Conservation (phyloP, 2,329 filamentous ascomycete genomes). For the Venturiaceae sp. region DNA sequence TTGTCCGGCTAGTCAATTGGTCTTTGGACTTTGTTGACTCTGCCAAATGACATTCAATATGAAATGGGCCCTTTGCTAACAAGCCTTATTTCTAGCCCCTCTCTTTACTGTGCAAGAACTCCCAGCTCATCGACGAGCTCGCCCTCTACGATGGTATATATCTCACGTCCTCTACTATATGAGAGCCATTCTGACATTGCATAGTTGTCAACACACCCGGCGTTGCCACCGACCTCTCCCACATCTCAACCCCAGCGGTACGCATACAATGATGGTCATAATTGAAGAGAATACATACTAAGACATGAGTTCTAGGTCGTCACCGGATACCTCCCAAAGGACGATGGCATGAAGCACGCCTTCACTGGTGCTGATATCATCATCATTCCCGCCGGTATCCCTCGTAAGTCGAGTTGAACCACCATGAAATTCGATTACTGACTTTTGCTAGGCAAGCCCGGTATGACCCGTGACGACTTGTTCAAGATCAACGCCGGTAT, state of each 20-base stretch:
- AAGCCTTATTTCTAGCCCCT: conserved; percentile 55
- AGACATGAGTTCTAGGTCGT: conserved; percentile 53
- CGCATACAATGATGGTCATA: conserved; percentile 17
- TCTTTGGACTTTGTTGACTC: neutral
- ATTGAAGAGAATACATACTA: neutral
- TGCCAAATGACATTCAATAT: neutral
- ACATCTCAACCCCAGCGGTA: conserved; percentile 86
- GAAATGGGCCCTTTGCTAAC: conserved; percentile 11
- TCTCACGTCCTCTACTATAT: neutral
- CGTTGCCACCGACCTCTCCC: conserved; percentile 90
- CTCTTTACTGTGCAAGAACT: conserved; percentile 91
- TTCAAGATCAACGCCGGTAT: conserved; percentile 99
- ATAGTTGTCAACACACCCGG: conserved; percentile 88
- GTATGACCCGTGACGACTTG: conserved; percentile 98
- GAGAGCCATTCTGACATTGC: neutral
- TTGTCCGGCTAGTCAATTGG: neutral
- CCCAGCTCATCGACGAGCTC: conserved; percentile 80
- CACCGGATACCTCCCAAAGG: conserved; percentile 76
- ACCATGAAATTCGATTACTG: neutral
- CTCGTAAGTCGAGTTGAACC: conserved; percentile 53
- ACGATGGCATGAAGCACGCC: conserved; percentile 74
- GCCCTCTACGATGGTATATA: conserved; percentile 78
- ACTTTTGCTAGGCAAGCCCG: conserved; percentile 72
- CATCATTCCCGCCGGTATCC: conserved; percentile 95
- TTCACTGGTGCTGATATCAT: conserved; percentile 92